Evolutionary conservation across 768 basidiomycete genomes (phyloP), one percentile per base, ranked within the genome.

Genomic region (Trametes coccinea): DNA sequence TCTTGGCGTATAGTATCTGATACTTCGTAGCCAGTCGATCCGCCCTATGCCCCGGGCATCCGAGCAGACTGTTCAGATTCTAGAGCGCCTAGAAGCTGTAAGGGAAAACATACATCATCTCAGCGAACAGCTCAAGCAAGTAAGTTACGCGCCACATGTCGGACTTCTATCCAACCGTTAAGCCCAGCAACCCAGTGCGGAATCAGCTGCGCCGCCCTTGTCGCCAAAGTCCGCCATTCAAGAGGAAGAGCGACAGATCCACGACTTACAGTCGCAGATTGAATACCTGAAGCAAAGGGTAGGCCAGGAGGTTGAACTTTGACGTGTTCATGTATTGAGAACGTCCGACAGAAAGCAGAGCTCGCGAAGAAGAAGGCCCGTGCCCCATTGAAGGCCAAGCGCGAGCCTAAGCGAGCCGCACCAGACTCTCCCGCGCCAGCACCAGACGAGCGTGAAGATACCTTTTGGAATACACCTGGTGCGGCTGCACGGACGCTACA

Each of bases 401-500:
- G 64, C 22, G 40, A 68, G 13, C 53, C 59, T 60, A 65, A 63
- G 59, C 41, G 59, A 68, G 27, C 70, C 63, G 49, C 61, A 58
- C 48, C 68, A 63, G 53, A 64, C 68, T 50, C 67, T 67, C 22
- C 64, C 14, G 31, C 52, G 54, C 50, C 73, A 27, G 57, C 52
- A 1, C 54, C 64, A 5, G 77, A 73, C 68, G 76, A 61, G 9
- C 75, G 80, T 30, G 87, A 88, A 69, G 81, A 84, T 40, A 78
- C 77, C 44, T 86, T 88, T 68, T 89, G 87, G 86, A 81, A 78
- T 33, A 86, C 87, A 0, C 85, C 87, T 6, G 76, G 73, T 39
- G 80, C 80, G 2, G 73, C 81, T 1, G 81, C 79, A 13, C 85
- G 86, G 41, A 83, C 83, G 0, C 75, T 90, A 13, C 83, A 81